phyloP scores from a whole-genome alignment of 257 asterid species.

The Solanum raphanifolium region DNA sequence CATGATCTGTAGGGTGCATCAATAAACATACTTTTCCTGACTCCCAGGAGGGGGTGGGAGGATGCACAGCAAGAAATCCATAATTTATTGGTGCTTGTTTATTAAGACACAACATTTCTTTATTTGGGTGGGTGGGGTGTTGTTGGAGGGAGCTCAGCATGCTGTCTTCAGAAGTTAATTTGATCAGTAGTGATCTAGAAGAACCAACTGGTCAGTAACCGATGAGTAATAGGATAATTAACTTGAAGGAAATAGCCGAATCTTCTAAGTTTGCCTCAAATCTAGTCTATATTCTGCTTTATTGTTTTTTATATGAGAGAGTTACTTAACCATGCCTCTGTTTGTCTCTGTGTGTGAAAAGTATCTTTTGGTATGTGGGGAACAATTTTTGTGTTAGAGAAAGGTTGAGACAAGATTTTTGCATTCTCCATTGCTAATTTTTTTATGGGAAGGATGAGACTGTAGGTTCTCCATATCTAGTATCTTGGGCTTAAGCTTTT shows the following conservation, averaged over 20 bases:
- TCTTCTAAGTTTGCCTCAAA: background rate
- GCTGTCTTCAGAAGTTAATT: background rate
- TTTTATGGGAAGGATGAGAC: background rate
- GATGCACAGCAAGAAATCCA: background rate
- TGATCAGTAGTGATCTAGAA: background rate
- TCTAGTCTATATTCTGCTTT: background rate
- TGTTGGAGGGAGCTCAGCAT: background rate
- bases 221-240: background rate
- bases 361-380: background rate
- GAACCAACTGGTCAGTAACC: background rate
- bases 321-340: background rate
- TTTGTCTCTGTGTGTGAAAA: background rate
- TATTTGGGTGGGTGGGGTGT: background rate
- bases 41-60: background rate
- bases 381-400: background rate
- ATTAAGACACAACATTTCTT: background rate
- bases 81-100: background rate
- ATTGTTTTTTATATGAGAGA: background rate
- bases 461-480: background rate
- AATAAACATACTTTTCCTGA: background rate
- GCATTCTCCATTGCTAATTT: background rate
- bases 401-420: background rate
- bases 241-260: background rate
- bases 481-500: background rate
- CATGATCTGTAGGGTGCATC: background rate